phyloP scores from a whole-genome alignment of 1,284 basidiomycete species.

The Ganoderma multipileum region DNA sequence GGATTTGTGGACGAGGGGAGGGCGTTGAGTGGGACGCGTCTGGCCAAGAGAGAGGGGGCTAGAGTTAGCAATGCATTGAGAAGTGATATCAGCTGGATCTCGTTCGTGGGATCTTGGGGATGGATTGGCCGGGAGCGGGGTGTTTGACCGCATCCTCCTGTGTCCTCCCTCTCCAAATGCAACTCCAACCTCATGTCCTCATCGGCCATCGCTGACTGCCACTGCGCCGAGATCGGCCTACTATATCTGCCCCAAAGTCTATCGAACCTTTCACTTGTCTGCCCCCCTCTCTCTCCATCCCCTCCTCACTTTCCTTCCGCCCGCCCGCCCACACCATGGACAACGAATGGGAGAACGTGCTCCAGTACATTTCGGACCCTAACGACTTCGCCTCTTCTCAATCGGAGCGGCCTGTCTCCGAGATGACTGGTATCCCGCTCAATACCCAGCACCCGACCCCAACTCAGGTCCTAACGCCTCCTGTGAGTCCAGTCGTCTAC shows the following conservation, averaged over 20 bases:
- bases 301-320: not conserved
- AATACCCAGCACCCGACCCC: slow-evolving; percentile 31
- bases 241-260: slow-evolving; percentile 6
- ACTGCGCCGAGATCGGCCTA: not conserved
- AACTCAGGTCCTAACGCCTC: slow-evolving; percentile 68
- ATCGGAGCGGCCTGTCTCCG: slow-evolving; percentile 44
- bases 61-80: too few relatives aligned
- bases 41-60: not conserved
- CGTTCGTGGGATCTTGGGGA: not conserved
- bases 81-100: not conserved
- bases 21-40: not conserved
- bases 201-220: not conserved
- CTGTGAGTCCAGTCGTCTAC: slow-evolving; percentile 50
- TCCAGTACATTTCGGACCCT: slow-evolving; percentile 69
- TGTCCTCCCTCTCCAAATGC: not conserved
- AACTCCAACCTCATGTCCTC: not conserved
- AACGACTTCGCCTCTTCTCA: slow-evolving; percentile 47
- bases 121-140: not conserved
- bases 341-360: slow-evolving; percentile 65
- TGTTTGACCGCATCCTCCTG: slow-evolving; percentile 4
- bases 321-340: slow-evolving; percentile 42
- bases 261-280: not conserved
- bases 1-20: not conserved
- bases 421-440: slow-evolving; percentile 30
- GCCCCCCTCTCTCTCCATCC: slow-evolving; percentile 8